Conservation (phyloP, 2,329 filamentous ascomycete genomes). For the Fusarium aywerte region DNA sequence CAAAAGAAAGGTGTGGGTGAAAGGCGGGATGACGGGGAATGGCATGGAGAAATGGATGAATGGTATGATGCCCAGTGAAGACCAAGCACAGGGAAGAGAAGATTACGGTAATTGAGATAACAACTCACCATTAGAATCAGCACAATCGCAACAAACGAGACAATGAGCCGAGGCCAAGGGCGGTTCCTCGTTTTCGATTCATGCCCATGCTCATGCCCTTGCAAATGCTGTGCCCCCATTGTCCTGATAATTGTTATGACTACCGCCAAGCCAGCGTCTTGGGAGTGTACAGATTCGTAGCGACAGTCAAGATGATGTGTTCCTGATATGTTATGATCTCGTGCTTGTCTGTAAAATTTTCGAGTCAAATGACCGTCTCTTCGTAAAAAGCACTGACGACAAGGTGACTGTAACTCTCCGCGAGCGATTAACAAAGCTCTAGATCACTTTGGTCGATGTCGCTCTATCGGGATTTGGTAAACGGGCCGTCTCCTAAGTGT, state of each 20-base stretch:
- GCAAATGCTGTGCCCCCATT: slow-evolving; percentile 30
- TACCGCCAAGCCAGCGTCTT: slow-evolving; percentile 13
- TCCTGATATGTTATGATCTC: slow-evolving; percentile 11
- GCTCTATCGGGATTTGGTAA: slow-evolving; percentile 20
- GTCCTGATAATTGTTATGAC: slow-evolving; percentile 15
- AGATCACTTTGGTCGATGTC: slow-evolving; percentile 12
- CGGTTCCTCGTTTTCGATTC: slow-evolving; percentile 22
- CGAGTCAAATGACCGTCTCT: slow-evolving; percentile 2
- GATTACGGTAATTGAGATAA: slow-evolving; percentile 12
- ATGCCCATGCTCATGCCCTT: slow-evolving; percentile 24
- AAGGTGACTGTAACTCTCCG: slow-evolving; percentile 10
- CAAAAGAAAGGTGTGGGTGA: slow-evolving; percentile 31
- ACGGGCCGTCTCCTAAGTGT: slow-evolving; percentile 35
- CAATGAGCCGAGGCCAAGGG: slow-evolving; percentile 23
- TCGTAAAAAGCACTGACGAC: not conserved
- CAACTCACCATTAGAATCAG: slow-evolving; percentile 42
- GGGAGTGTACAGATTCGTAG: not conserved
- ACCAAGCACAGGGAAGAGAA: slow-evolving; percentile 13
- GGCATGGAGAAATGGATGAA: slow-evolving; percentile 27
- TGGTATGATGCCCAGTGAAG: slow-evolving; percentile 30
- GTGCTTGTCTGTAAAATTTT: slow-evolving; percentile 8
- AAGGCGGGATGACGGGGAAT: slow-evolving; percentile 38
- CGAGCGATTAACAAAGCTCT: slow-evolving; percentile 3
- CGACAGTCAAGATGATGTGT: slow-evolving; percentile 10
- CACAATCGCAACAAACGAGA: slow-evolving; percentile 23